Base-by-base conservation (phyloP, 202 grass and related monocot species). In the Eragrostis tef region DNA sequence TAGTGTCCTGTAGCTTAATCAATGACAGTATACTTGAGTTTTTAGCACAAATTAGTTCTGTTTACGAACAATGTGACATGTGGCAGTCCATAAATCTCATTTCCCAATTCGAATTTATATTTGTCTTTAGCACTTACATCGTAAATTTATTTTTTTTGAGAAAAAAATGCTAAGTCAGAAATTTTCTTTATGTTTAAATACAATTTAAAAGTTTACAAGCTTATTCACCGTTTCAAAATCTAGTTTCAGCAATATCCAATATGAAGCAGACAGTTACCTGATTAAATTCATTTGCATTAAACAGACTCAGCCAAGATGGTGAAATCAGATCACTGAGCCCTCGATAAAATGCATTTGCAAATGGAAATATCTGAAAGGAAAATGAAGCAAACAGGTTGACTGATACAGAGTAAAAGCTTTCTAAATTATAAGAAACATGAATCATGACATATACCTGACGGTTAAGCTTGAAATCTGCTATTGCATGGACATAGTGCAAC, bases 271-370 rank as follows among this genome's bases (percentile, higher is more conserved):
- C 21, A 75, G 58, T 81, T 90, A 98, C 95, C 95, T 98, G 95
- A 84, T 94, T 98, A 81, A 98, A 98, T 91, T 98, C 95, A 91
- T 94, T 98, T 84, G 95, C 92, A 88, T 98, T 98, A 74, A 98
- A 98, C 85, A 98, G 91, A 64, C 82, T 91, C 71, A 98, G 85
- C 95, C 92, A 98, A 72, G 90, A 94, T 79, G 92, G 88, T 70
- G 85, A 93, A 58, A 98, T 94, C 45, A 98, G 82, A 90, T 98
- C 95, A 34, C 89, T 83, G 45, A 98, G 80, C 59, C 95, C 95
- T 87, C 92, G 89, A 81, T 93, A 98, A 88, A 98, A 98, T 88
- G 95, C 90, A 86, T 94, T 98, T 83, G 95, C 79, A 88, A 98
- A 98, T 48, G 88, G 88, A 78, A 93, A 86, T 88, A 98, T 91